These are phyloP conservation scores for Paspalum notatum DNA, from an alignment of 176 grass and related monocot genomes.

Conservation along the genomic window DNA sequence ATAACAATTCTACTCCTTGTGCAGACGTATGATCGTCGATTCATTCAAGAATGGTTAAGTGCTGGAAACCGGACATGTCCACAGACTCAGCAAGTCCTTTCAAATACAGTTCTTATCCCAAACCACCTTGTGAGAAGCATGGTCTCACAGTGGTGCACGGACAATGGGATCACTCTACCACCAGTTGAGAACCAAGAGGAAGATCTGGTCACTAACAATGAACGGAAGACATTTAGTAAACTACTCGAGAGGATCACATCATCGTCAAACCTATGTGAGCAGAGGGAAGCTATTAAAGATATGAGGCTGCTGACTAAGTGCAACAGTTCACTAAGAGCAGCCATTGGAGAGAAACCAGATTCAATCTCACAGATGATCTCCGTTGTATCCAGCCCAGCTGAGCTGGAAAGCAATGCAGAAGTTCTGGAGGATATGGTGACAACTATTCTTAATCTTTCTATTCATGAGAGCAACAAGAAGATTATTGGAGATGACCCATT, in stretches of 20 bases:
- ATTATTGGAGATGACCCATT: constrained; percentile 68
- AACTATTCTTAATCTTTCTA: constrained; percentile 79
- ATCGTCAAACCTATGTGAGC: constrained; percentile 41
- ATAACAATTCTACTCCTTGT: constrained; percentile 39
- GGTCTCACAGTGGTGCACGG: constrained; percentile 79
- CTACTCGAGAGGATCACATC: constrained; percentile 64
- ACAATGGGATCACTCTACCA: constrained; percentile 56
- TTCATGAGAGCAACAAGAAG: constrained; percentile 89
- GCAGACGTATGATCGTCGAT: constrained; percentile 83
- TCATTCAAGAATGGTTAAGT: constrained; percentile 83
- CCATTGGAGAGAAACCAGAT: constrained; percentile 76
- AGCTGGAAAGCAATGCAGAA: constrained; percentile 54
- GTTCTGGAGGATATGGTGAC: constrained; percentile 76
- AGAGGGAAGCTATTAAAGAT: constrained; percentile 73
- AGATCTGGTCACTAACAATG: constrained; percentile 62
- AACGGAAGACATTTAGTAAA: constrained; percentile 47
- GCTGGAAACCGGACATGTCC: constrained; percentile 79
- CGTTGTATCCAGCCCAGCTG: constrained; percentile 46
- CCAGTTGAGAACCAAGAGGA: constrained; percentile 54
- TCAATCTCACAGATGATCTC: constrained; percentile 74
- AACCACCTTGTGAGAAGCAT: constrained; percentile 74
- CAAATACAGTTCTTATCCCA: constrained; percentile 60
- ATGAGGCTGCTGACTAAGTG: constrained; percentile 71
- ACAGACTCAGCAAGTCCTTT: constrained; percentile 75
- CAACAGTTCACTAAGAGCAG: constrained; percentile 72